Evolutionary conservation across 345 rosid genomes (phyloP).

Genomic region (Microthlaspi erraticum): DNA sequence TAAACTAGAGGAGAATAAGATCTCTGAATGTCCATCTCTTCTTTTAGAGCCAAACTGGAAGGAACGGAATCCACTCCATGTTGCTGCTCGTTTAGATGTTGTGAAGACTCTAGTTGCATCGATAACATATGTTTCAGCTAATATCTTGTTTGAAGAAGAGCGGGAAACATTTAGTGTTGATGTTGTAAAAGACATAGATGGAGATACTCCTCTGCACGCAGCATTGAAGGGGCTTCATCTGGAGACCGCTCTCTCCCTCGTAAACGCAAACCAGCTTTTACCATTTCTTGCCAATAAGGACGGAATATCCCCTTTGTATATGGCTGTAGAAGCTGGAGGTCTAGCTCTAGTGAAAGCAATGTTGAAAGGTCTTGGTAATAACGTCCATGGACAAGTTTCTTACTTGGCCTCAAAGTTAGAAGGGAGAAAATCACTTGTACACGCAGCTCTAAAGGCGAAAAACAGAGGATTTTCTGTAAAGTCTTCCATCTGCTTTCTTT

Average conservation of each 20-base stretch:
- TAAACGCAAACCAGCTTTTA: neutral
- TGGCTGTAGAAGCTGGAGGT: slow-evolving; percentile 4
- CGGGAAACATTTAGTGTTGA: neutral
- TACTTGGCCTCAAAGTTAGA: too few species aligned
- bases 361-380: neutral
- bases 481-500: too few species aligned
- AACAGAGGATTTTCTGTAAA: too few species aligned
- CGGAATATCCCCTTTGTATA: slow-evolving; percentile 11
- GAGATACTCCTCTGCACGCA: slow-evolving; percentile 40
- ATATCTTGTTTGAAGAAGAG: neutral
- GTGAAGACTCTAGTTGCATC: neutral
- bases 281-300: neutral
- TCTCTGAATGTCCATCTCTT: slow-evolving; percentile 2
- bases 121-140: neutral
- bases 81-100: slow-evolving; percentile 8
- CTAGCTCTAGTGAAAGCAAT: neutral
- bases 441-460: too few species aligned
- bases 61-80: slow-evolving; percentile 28
- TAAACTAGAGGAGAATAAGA: neutral
- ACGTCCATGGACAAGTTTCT: neutral
- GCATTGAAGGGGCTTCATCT: neutral
- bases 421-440: too few species aligned
- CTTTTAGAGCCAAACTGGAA: neutral
- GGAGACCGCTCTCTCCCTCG: neutral
- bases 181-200: neutral